phyloP scores from a whole-genome alignment of 305 asterid species.

The Solanum hybrid region DNA sequence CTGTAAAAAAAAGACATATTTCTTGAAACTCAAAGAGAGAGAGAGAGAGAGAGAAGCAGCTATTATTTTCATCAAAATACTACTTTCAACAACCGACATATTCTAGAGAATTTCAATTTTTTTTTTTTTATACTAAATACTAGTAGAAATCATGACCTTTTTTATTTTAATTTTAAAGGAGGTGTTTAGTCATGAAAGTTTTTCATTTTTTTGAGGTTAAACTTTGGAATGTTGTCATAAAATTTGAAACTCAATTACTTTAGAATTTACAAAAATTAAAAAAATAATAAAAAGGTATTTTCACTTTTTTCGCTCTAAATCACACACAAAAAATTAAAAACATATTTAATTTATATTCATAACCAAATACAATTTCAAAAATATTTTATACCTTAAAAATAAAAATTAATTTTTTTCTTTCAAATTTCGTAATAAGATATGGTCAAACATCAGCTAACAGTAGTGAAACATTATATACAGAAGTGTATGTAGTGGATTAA shows the following conservation, averaged over 20 bases:
- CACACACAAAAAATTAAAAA: background rate
- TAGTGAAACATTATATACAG: background rate
- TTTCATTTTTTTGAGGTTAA: too few species aligned
- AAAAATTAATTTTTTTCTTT: background rate
- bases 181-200: fast-evolving
- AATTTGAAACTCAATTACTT: too few species aligned
- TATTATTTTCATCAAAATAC: background rate
- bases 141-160: background rate
- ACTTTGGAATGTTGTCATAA: background rate
- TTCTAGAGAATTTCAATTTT: background rate
- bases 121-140: background rate
- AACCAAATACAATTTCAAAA: background rate
- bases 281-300: background rate
- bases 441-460: background rate
- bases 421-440: too few species aligned
- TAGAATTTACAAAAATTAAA: too few species aligned
- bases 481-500: background rate
- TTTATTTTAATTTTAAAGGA: background rate
- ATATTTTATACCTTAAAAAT: background rate
- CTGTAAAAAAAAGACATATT: background rate
- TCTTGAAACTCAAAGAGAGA: background rate
- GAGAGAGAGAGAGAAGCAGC: background rate
- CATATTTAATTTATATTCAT: background rate
- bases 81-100: background rate
- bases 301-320: background rate